Evolutionary conservation across 108 stramenopile species (phyloP).

Genomic region (Cyclotella atomus): DNA sequence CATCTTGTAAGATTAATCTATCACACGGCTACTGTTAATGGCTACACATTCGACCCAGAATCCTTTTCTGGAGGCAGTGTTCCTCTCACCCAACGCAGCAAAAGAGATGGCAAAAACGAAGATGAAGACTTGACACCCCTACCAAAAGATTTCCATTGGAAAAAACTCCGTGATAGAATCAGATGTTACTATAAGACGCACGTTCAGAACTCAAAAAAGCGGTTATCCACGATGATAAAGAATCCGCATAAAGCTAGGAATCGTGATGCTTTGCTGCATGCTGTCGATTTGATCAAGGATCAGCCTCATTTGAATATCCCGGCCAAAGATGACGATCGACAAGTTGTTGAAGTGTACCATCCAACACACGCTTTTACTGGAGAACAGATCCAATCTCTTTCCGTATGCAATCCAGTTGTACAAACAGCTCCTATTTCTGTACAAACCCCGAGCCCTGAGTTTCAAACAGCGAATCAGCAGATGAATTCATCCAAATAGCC

Average conservation of each 20-base stretch:
- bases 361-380: too few relatives aligned
- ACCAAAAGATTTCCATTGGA: constrained; percentile 42
- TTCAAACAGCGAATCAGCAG: too few relatives aligned
- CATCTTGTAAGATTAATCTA: constrained; percentile 56
- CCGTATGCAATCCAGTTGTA: too few relatives aligned
- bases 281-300: constrained; percentile 12
- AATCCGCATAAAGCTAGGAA: constrained; percentile 46
- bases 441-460: too few relatives aligned
- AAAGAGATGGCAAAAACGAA: background rate
- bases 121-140: background rate
- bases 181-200: constrained; percentile 91
- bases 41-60: constrained; percentile 59
- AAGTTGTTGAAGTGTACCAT: background rate
- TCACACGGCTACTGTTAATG: constrained; percentile 46
- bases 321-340: background rate
- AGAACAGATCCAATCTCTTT: too few relatives aligned
- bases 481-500: too few relatives aligned
- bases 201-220: constrained; percentile 87
- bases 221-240: constrained; percentile 71
- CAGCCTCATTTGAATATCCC: too few relatives aligned
- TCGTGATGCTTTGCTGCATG: constrained; percentile 12
- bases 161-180: constrained; percentile 78
- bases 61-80: constrained; percentile 24
- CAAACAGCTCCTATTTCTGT: too few relatives aligned
- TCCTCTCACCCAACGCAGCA: constrained; percentile 1